These are phyloP conservation scores for Camellia granthamiana DNA, from an alignment of 148 eudicot species.

Conservation along the genomic window DNA sequence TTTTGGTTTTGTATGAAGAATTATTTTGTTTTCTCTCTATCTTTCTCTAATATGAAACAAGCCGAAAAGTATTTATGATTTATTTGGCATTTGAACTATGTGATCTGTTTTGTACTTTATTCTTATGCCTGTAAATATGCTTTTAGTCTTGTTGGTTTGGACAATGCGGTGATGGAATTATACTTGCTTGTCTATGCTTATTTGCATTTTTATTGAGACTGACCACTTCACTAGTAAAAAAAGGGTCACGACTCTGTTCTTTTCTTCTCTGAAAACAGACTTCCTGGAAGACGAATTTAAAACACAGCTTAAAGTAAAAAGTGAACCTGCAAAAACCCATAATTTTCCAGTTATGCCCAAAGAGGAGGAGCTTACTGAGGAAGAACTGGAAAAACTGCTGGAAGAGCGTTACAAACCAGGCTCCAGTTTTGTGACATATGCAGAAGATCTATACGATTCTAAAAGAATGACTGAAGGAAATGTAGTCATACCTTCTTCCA, in stretches of 20 bases:
- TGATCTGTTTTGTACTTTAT: neutral
- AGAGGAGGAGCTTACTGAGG: slow-evolving; percentile 80
- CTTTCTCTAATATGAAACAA: neutral
- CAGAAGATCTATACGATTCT: slow-evolving; percentile 62
- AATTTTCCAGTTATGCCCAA: slow-evolving; percentile 56
- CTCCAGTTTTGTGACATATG: slow-evolving; percentile 63
- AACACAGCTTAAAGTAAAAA: slow-evolving; percentile 28
- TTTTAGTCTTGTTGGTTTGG: slow-evolving; percentile 2
- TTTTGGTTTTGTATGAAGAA: neutral
- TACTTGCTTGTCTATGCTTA: neutral
- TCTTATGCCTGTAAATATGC: neutral
- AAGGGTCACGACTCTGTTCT: neutral
- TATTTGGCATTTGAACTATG: neutral
- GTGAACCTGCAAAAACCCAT: slow-evolving; percentile 46
- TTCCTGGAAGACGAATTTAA: slow-evolving; percentile 48
- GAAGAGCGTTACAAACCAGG: slow-evolving; percentile 78
- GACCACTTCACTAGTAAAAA: neutral
- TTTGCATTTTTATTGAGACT: neutral
- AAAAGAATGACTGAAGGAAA: slow-evolving; percentile 38
- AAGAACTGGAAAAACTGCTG: slow-evolving; percentile 65
- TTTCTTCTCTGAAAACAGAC: slow-evolving; percentile 34
- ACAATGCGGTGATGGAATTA: neutral
- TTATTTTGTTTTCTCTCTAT: neutral
- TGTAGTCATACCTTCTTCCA: slow-evolving; percentile 36
- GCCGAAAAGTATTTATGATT: neutral